Conservation (phyloP, 75 land plant genomes). For the Larix kaempferi region DNA sequence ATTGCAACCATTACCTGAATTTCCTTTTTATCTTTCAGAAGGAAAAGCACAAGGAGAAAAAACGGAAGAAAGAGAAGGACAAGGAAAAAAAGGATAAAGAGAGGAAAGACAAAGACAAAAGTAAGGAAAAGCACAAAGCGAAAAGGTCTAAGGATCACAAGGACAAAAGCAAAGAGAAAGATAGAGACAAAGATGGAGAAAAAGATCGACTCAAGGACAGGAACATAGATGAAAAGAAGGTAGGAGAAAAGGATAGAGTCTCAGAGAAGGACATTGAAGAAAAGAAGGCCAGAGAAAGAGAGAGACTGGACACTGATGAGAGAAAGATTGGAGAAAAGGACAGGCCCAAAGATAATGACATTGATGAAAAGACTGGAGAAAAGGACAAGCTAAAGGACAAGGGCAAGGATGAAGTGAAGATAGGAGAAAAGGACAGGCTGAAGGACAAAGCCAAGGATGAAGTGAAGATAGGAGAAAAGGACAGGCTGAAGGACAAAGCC, state of each 20-base stretch:
- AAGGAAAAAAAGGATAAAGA: conserved; percentile 39
- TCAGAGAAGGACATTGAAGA: conserved; percentile 19
- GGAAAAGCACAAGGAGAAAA: conserved; percentile 56
- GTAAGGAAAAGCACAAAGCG: conserved; percentile 37
- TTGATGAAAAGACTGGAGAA: conserved; percentile 1
- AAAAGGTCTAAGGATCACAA: conserved; percentile 41
- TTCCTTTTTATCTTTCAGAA: not conserved
- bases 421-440: too few relatives aligned
- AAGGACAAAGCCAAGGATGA: conserved; percentile 21
- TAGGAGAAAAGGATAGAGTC: conserved; percentile 9
- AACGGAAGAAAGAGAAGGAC: conserved; percentile 37
- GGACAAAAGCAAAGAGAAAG: conserved; percentile 36
- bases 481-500: conserved; percentile 7
- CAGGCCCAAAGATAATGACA: conserved; percentile 9
- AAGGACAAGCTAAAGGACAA: conserved; percentile 7
- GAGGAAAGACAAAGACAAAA: conserved; percentile 32
- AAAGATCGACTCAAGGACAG: conserved; percentile 10
- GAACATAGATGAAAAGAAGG: conserved; percentile 18
- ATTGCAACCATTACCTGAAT: not conserved
- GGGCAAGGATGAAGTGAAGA: conserved; percentile 18
- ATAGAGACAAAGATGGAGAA: conserved; percentile 21
- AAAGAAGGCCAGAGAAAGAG: conserved; percentile 31
- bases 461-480: conserved; percentile 19
- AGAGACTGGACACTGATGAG: conserved; percentile 16
- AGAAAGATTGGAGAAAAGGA: conserved; percentile 19